phyloP scores from a whole-genome alignment of 164 flowering plant genomes.

The Vitis riparia region DNA sequence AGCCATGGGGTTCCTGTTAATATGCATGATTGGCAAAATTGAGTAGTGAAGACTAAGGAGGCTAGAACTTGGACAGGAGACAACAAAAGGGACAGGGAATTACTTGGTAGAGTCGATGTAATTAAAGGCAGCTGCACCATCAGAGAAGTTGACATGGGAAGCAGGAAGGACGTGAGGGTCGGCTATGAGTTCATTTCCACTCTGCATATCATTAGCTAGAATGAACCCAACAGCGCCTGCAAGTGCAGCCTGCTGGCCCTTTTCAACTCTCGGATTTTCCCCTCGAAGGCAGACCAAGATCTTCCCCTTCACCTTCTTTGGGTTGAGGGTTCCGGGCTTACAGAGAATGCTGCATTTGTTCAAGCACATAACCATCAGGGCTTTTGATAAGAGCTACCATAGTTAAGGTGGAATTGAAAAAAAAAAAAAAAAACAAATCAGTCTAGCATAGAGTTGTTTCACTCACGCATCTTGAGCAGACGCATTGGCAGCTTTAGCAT shows the following conservation, averaged over 20 bases:
- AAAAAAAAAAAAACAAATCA: neutral
- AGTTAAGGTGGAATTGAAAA: neutral
- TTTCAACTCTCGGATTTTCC: slow-evolving; percentile 50
- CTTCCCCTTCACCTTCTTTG: slow-evolving; percentile 50
- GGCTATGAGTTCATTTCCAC: slow-evolving; percentile 34
- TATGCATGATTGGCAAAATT: neutral
- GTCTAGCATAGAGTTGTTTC: neutral
- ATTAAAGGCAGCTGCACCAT: slow-evolving; percentile 28
- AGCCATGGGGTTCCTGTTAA: slow-evolving; percentile 36
- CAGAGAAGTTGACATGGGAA: slow-evolving; percentile 31
- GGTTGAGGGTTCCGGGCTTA: slow-evolving; percentile 47
- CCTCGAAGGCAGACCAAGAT: slow-evolving; percentile 60
- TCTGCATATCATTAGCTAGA: slow-evolving; percentile 34
- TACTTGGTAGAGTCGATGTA: slow-evolving; percentile 44
- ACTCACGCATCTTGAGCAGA: slow-evolving; percentile 45
- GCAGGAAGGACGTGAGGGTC: slow-evolving; percentile 46
- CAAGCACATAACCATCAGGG: neutral
- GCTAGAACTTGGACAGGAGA: neutral
- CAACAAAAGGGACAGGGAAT: neutral
- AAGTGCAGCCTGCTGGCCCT: slow-evolving; percentile 36
- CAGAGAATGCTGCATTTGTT: slow-evolving; percentile 46
- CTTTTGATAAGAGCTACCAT: no score
- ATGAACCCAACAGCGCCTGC: slow-evolving; percentile 71
- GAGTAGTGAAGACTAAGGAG: neutral
- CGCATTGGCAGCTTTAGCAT: slow-evolving; percentile 34